Evolutionary conservation across 1,284 basidiomycete species (phyloP), one percentile per base, ranked within the genome.

Genomic region (Gymnopus androsaceus): DNA sequence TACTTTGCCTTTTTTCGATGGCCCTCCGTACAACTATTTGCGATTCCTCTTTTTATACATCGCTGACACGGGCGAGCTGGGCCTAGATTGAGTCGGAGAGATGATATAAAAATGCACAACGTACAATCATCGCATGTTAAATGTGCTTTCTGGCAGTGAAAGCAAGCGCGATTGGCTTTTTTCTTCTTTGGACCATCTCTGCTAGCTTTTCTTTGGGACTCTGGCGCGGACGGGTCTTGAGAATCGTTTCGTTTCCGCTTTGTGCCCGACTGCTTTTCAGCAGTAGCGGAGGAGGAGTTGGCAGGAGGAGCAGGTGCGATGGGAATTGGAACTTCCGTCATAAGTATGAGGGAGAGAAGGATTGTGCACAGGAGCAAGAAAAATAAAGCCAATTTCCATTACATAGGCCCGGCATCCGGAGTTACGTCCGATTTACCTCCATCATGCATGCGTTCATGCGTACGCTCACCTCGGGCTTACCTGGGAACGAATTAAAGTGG

Each of bases 1-100:
- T 98, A 99, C 70, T 99, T 99, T 23, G 96, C 96, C 75, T 98
- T 98, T 77, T 99, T 99, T 63, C 96, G 84, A 62, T 93, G 90
- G 0, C 96, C 96, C 68, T 99, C 96, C 36, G 89, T 88, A 69
- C 96, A 99, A 58, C 87, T 89, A 57, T 87, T 84, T 5, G 87
- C 89, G 65, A 96, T 88, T 15, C 94, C 94, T 61, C 96, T 95
- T 74, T 96, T 98, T 52, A 94, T 81, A 69, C 96, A 99, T 46
- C 96, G 85, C 64, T 92, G 89, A 75, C 96, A 99, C 25, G 96
- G 96, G 55, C 96, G 89, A 56, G 92, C 94, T 97, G 68, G 46
- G 54, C 48, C 64, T 58, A 60, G 54, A 54, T 54, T 61, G 59
- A 61, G 56, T 57, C 55, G 3, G 11, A 51, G 44, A 50, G 42